Base-by-base conservation (phyloP, 495 filamentous ascomycete genomes). In the Neohortaea acidophila region DNA sequence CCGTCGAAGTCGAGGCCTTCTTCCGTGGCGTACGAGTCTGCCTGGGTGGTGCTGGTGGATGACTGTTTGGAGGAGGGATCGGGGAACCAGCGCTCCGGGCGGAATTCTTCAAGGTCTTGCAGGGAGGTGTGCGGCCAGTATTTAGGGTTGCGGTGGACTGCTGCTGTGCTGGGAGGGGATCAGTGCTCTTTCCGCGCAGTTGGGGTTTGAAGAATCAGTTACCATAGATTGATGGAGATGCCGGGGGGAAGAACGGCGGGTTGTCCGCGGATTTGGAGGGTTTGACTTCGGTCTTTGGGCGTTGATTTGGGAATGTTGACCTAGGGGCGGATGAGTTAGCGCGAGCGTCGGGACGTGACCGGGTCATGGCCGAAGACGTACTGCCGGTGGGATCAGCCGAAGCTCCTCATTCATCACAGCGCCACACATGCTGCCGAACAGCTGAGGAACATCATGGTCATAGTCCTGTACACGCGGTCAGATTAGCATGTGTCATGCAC, bases 401-500 rank as follows among this genome's bases (percentile, higher is more conserved):
- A 83, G 63, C 34, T 71, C 65, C 55, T 83, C 78, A 54, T 78
- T 76, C 61, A 81, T 63, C 43, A 72, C 64, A 4, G 79, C 79
- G 15, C 77, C 77, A 17, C 69, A 55, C 65, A 77, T 72, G 34
- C 67, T 64, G 24, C 60, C 69, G 17, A 77, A 66, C 30, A 81
- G 59, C 13, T 62, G 52, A 21, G 66, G 69, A 38, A 78, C 52
- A 43, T 62, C 59, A 10, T 58, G 41, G 24, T 82, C 73, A 51
- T 81, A 84, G 47, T 69, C 61, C n/a, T n/a, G n/a, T n/a, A n/a
- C n/a, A n/a, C n/a, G n/a, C n/a, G n/a, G n/a, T n/a, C n/a, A n/a
- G n/a, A n/a, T n/a, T n/a, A n/a, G n/a, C n/a, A n/a, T n/a, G n/a
- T n/a, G n/a, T n/a, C n/a, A n/a, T n/a, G n/a, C n/a, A n/a, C n/a